Evolutionary conservation across 2,329 filamentous ascomycete genomes (phyloP), one percentile per base, ranked within the genome.

Genomic region (Incumbomyces lentus): DNA sequence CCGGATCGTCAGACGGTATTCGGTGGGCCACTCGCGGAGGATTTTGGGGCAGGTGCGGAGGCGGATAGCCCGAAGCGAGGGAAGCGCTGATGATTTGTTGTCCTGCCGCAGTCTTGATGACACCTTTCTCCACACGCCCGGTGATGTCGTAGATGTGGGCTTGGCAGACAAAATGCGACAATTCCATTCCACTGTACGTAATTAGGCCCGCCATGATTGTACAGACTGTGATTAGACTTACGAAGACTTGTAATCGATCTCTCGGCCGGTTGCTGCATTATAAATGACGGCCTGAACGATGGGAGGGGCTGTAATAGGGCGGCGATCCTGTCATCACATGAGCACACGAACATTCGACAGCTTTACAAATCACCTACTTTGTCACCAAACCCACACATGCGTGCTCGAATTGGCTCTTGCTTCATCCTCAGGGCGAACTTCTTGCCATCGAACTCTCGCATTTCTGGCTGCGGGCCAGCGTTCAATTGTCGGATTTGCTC

Each of bases 321-420:
- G 78, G 54, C 92, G 85, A 65, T 98, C 92, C 85, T 94, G 59
- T 26, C 22, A 26, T 26, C 22, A 8, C 22, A 50, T 54, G 33
- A 44, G 14, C 11, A 40, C 29, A 18, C 29, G 11, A 31, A 33
- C 30, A 11, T 47, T 48, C 47, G 31, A 8, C 33, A 17, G 34
- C 26, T 12, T 17, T 26, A 17, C 41, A 35, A 49, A 44, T 49
- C 47, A 58, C 69, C 47, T 68, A 92, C 86, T 76, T 96, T 98
- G 71, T 98, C 92, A 52, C 92, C 92, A 68, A 96, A 98, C 6
- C 92, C 92, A 69, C 92, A 98, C 92, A 96, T 96, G 51, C 92
- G 85, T 55, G 92, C 92, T 58, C 92, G 81, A 58, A 86, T 76
- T 42, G 92, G 92, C 65, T 96, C 88, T 69, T 98, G 92, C 55